Base-by-base conservation (phyloP, 495 filamentous ascomycete species). In the Chaetomium fimeti region DNA sequence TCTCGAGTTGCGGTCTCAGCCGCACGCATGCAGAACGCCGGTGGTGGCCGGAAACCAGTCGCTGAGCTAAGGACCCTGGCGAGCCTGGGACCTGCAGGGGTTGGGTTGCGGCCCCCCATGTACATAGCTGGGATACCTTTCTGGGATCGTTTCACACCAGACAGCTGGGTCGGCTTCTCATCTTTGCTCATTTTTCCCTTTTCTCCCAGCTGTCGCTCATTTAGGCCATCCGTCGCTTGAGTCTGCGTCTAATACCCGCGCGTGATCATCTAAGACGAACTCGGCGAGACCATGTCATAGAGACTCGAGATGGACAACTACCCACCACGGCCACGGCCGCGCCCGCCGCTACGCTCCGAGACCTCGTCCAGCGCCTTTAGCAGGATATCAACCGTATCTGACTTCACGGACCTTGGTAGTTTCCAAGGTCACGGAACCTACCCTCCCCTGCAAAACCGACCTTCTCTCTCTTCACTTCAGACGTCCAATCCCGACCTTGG, bases 311-410 rank as follows among this genome's bases (percentile, higher is more conserved):
- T 75, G 73, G 66, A 72, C 40, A 48, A 16, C n/a, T 60, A 67
- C 42, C 52, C 56, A 5, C 51, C 69, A 18, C 66, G 68, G 52
- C 68, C 43, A 47, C 66, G 68, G 51, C 43, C 32, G 12, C 32
- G 32, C n/a, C 72, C 58, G 16, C 73, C 67, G 36, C 65, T 66
- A 61, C 72, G 67, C 15, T 61, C 62, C 4, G 62, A 43, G 61
- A 66, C 64, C 7, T 68, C 67, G 15, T 51, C 63, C 38, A 57
- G 71, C 32, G 56, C 68, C 32, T 64, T 81, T 62, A 77, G 75
- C 58, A 75, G 78, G 64, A 78, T 82, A 57, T 79, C 79, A 32
- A 74, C 71, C 42, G 57, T 81, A 12, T 81, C 77, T 36, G 77
- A 81, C 54, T 69, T 74, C 28, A 66, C 69, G 43, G 74, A 75